Conservation (phyloP, 345 rosid species). For the Streptanthus diversifolius region DNA sequence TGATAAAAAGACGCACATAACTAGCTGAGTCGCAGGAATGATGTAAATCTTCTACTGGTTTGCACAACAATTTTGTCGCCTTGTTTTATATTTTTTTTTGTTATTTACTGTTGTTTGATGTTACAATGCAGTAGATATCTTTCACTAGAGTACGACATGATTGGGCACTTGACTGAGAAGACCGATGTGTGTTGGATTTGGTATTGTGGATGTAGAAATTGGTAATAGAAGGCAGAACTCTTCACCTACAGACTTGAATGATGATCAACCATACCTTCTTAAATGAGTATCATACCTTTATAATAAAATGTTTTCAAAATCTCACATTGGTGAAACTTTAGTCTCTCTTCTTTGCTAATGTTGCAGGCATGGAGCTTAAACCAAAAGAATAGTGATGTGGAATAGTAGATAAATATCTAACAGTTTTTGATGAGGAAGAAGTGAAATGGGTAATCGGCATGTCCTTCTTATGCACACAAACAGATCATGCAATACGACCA, state of each 20-base stretch:
- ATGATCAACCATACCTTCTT: slow-evolving; percentile 42
- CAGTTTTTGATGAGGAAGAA: slow-evolving; percentile 34
- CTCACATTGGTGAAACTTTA: not conserved
- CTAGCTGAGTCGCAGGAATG: slow-evolving; percentile 30
- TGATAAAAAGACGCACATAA: slow-evolving; percentile 32
- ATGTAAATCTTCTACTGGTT: slow-evolving; percentile 6
- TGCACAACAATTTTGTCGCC: too few species aligned
- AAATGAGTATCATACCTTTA: slow-evolving; percentile 50
- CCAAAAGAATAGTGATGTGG: slow-evolving; percentile 32
- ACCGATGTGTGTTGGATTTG: slow-evolving; percentile 53
- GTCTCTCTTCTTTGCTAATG: not conserved
- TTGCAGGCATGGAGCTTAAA: slow-evolving; percentile 48
- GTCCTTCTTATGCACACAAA: slow-evolving; percentile 36
- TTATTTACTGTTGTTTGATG: not conserved
- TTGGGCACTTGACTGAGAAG: slow-evolving; percentile 56
- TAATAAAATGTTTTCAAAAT: not conserved
- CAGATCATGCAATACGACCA: slow-evolving; percentile 26
- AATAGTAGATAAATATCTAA: slow-evolving; percentile 36
- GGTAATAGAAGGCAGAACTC: slow-evolving; percentile 56
- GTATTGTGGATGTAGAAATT: slow-evolving; percentile 48
- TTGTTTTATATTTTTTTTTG: not conserved
- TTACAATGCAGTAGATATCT: slow-evolving; percentile 42
- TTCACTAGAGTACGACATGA: slow-evolving; percentile 62
- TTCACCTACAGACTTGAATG: slow-evolving; percentile 34
- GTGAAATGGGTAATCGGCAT: slow-evolving; percentile 34